phyloP scores from a whole-genome alignment of 345 rosid genomes.

The Salix koriyanagi region DNA sequence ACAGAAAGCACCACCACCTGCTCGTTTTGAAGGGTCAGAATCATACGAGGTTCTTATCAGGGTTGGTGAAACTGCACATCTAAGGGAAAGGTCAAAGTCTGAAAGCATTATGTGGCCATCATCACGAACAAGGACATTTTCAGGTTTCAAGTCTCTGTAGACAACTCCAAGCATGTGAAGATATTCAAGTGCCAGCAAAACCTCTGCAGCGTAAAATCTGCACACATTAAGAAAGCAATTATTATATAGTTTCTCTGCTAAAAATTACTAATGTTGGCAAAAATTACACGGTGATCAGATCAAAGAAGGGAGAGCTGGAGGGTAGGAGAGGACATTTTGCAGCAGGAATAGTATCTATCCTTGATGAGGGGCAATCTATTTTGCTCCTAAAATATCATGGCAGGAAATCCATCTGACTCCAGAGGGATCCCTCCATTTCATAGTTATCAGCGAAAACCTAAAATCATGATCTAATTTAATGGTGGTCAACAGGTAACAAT shows the following conservation, averaged over 20 bases:
- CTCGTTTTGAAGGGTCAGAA: conserved; percentile 68
- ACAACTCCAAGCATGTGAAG: conserved; percentile 99
- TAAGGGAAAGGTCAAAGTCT: conserved; percentile 90
- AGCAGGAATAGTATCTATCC: background rate
- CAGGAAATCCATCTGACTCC: background rate
- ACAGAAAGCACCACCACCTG: conserved; percentile 60
- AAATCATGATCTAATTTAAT: background rate
- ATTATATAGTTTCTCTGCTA: background rate
- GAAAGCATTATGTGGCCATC: conserved; percentile 99
- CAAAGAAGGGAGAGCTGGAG: background rate
- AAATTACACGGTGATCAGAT: background rate
- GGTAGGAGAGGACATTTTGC: background rate
- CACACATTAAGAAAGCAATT: conserved; percentile 15
- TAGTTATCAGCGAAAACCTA: background rate
- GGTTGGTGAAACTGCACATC: conserved; percentile 90
- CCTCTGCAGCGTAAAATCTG: conserved; percentile 98
- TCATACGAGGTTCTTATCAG: conserved; percentile 56
- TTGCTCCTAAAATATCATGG: background rate
- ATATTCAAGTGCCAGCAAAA: conserved; percentile 89
- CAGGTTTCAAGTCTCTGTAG: conserved; percentile 95
- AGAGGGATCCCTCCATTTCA: background rate
- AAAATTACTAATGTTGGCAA: background rate
- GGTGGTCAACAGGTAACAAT: background rate
- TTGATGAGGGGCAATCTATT: background rate
- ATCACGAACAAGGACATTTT: conserved; percentile 96